Conservation (phyloP, 129 eudicot species). For the Tagetes patula region DNA sequence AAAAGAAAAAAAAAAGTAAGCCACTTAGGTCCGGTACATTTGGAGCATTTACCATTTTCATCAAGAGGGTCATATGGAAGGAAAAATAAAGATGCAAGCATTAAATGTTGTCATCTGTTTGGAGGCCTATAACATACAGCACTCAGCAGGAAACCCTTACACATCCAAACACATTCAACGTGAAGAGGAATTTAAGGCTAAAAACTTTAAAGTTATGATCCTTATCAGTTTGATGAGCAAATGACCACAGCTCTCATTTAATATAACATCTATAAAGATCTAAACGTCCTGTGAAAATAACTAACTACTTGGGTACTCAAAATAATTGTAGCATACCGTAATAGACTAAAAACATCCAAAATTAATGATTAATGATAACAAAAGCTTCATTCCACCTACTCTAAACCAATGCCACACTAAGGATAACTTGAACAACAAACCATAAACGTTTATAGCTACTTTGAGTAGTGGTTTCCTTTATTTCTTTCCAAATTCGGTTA, state of each 20-base stretch:
- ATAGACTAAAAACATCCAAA: not conserved
- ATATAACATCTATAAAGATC: not conserved
- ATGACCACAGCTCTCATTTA: not conserved
- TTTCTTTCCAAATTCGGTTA: conserved; percentile 10
- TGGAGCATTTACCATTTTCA: conserved; percentile 7
- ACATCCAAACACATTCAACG: not conserved
- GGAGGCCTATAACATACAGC: not conserved
- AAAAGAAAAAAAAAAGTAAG: not conserved
- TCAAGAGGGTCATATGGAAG: not conserved
- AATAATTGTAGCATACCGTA: not conserved
- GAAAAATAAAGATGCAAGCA: not conserved
- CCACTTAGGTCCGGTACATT: not conserved
- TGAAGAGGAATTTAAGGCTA: conserved; percentile 2
- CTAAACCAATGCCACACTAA: not conserved
- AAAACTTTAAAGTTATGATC: conserved; percentile 3
- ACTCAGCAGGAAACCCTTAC: not conserved
- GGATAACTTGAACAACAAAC: not conserved
- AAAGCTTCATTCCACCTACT: conserved; percentile 1
- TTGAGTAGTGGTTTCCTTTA: not conserved
- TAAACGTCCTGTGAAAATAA: not conserved
- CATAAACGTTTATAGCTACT: conserved; percentile 3
- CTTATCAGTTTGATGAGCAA: not conserved
- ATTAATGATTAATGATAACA: not conserved
- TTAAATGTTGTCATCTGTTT: not conserved
- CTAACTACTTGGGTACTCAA: not conserved